A percentile compares a stretch with the other conserved stretches of the same genome.
These are phyloP conservation scores for Cryphonectria naterciae DNA, from an alignment of 2,329 filamentous ascomycete species.

Conservation along the genomic window DNA sequence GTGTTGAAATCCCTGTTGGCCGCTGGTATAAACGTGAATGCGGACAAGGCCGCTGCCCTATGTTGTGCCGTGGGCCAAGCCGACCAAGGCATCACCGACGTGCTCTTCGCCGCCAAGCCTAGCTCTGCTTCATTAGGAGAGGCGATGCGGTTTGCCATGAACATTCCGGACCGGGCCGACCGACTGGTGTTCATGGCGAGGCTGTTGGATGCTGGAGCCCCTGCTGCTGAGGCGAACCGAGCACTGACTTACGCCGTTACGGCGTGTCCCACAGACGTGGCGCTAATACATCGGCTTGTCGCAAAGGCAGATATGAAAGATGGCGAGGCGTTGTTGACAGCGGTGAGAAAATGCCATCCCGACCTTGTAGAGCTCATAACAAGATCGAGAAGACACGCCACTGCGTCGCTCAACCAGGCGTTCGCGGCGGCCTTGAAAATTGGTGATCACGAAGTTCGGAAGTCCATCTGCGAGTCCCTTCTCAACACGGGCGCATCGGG, in stretches of 20 bases:
- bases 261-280: constrained; percentile 52
- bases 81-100: constrained; percentile 50
- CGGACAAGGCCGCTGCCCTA: constrained; percentile 54
- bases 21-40: constrained; percentile 59
- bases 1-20: constrained; percentile 53
- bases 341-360: constrained; percentile 49
- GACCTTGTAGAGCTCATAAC: constrained; percentile 52
- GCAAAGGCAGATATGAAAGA: constrained; percentile 53
- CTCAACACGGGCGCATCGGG: constrained; percentile 51
- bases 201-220: constrained; percentile 54
- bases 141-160: constrained; percentile 57
- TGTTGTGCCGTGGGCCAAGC: constrained; percentile 54
- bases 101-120: constrained; percentile 50
- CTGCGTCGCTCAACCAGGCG: constrained; percentile 45
- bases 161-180: constrained; percentile 54
- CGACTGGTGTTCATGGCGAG: constrained; percentile 55
- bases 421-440: constrained; percentile 50
- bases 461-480: constrained; percentile 50
- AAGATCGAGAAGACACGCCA: constrained; percentile 42
- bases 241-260: constrained; percentile 56
- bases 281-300: constrained; percentile 51
- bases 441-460: constrained; percentile 45
- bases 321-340: constrained; percentile 52
- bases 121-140: constrained; percentile 49
- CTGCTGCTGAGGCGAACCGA: constrained; percentile 51